Evolutionary conservation across 495 filamentous ascomycete genomes (phyloP).

Genomic region (Aspergillus kassunensis): DNA sequence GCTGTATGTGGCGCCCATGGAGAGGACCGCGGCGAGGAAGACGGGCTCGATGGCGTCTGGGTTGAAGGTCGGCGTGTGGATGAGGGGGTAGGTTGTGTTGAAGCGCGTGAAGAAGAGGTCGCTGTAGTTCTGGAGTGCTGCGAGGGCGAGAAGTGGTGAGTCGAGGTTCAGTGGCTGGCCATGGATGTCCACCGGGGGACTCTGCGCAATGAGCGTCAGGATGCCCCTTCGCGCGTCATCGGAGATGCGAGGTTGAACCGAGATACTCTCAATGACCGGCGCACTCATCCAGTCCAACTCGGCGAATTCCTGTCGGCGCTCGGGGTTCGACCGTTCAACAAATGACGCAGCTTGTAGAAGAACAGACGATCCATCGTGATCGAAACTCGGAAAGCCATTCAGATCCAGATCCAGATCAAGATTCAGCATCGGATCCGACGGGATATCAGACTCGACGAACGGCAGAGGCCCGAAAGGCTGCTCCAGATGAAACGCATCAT

Average conservation of each 20-base stretch:
- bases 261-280: constrained; percentile 10
- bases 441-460: constrained; percentile 17
- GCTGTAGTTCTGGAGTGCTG: constrained; percentile 45
- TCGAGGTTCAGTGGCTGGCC: constrained; percentile 36
- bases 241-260: constrained; percentile 17
- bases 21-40: constrained; percentile 45
- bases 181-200: constrained; percentile 37
- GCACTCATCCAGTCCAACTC: constrained; percentile 36
- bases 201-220: constrained; percentile 39
- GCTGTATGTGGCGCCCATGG: constrained; percentile 53
- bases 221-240: constrained; percentile 37
- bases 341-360: constrained; percentile 18
- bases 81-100: constrained; percentile 51
- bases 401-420: constrained; percentile 9
- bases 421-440: constrained; percentile 16
- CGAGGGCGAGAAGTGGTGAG: constrained; percentile 45
- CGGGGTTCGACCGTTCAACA: constrained; percentile 7
- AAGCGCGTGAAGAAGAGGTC: constrained; percentile 55
- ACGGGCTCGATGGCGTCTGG: constrained; percentile 42
- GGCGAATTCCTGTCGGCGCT: neutral
- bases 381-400: neutral
- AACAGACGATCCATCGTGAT: constrained; percentile 13
- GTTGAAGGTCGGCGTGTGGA: constrained; percentile 51
- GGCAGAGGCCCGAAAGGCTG: constrained; percentile 22
- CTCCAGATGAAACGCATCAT: constrained; percentile 35